These are phyloP conservation scores for Russula virescens DNA, from an alignment of 768 basidiomycete species.

Conservation along the genomic window DNA sequence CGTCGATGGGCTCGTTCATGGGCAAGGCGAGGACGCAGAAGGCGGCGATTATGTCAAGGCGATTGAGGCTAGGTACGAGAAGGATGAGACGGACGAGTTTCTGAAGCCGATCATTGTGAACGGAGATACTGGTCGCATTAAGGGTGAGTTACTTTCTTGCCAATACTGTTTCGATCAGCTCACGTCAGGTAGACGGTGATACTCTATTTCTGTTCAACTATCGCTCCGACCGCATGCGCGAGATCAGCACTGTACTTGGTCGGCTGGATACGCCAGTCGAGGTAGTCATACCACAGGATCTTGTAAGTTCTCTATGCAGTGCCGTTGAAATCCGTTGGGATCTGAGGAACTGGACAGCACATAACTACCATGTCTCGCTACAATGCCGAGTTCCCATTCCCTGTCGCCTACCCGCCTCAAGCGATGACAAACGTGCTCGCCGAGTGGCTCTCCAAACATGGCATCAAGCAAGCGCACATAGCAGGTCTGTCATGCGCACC, in stretches of 20 bases:
- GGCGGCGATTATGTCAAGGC: slow-evolving; percentile 55
- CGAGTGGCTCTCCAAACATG: slow-evolving; percentile 80
- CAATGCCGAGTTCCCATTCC: slow-evolving; percentile 86
- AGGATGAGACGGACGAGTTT: slow-evolving; percentile 91
- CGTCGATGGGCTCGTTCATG: slow-evolving; percentile 70
- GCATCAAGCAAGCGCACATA: slow-evolving; percentile 80
- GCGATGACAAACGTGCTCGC: slow-evolving; percentile 92
- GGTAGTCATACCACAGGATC: slow-evolving; percentile 68
- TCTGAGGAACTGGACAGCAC: slow-evolving; percentile 38
- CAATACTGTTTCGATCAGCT: not conserved
- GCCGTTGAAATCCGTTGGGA: not conserved
- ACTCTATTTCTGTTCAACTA: slow-evolving; percentile 98
- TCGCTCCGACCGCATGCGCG: slow-evolving; percentile 93
- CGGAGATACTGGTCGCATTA: slow-evolving; percentile 70
- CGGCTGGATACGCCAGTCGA: slow-evolving; percentile 80
- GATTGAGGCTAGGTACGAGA: slow-evolving; percentile 69
- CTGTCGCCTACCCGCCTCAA: slow-evolving; percentile 90
- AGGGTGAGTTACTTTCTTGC: slow-evolving; percentile 45
- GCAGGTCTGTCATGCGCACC: slow-evolving; percentile 47
- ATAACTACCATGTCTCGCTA: slow-evolving; percentile 95
- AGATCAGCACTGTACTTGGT: slow-evolving; percentile 79
- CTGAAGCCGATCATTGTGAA: slow-evolving; percentile 90
- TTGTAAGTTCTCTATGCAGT: slow-evolving; percentile 44
- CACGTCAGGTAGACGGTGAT: slow-evolving; percentile 54
- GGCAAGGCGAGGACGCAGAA: slow-evolving; percentile 55